A percentile compares a stretch with the other conserved stretches of the same genome.
phyloP scores from a whole-genome alignment of 805 yeast species.

The Candida nemodendra region DNA sequence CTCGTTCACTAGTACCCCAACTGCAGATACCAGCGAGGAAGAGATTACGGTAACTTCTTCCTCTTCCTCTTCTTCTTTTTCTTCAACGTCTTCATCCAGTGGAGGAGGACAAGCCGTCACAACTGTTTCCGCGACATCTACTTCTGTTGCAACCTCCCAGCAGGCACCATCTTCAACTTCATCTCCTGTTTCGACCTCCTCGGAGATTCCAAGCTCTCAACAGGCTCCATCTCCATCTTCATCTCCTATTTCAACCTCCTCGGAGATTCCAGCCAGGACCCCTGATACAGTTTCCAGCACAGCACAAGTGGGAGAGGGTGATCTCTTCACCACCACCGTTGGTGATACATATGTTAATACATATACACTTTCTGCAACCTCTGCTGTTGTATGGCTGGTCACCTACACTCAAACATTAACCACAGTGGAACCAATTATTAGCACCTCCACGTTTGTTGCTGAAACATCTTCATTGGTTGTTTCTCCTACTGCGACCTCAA shows the following conservation, averaged over 20 bases:
- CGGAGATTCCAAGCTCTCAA: neutral
- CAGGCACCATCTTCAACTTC: constrained; percentile 10
- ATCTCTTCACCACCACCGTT: constrained; percentile 12
- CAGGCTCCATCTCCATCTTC: neutral
- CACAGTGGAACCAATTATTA: constrained; percentile 5
- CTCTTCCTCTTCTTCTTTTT: constrained; percentile 5
- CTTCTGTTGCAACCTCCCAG: constrained; percentile 5
- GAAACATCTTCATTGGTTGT: constrained; percentile 8
- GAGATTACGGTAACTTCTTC: constrained; percentile 7
- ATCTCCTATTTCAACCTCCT: neutral
- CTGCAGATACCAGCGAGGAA: constrained; percentile 1
- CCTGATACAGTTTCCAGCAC: constrained; percentile 8
- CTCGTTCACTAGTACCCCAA: constrained; percentile 2
- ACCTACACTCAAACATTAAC: constrained; percentile 16
- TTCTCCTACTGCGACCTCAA: constrained; percentile 13
- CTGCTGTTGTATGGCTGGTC: constrained; percentile 20
- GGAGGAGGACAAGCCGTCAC: too few species aligned
- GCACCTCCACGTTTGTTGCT: constrained; percentile 4
- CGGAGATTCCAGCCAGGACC: neutral
- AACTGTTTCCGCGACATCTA: constrained; percentile 6
- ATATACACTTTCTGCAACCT: constrained; percentile 16
- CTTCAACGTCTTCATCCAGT: constrained; percentile 8
- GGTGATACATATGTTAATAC: constrained; percentile 15
- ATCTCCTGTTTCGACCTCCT: neutral
- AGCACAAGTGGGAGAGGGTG: constrained; percentile 4